Percentiles rank a stretch among this genome's conserved stretches.
Conservation (phyloP, 2,329 filamentous ascomycete genomes). For the Sporothrix protearum region DNA sequence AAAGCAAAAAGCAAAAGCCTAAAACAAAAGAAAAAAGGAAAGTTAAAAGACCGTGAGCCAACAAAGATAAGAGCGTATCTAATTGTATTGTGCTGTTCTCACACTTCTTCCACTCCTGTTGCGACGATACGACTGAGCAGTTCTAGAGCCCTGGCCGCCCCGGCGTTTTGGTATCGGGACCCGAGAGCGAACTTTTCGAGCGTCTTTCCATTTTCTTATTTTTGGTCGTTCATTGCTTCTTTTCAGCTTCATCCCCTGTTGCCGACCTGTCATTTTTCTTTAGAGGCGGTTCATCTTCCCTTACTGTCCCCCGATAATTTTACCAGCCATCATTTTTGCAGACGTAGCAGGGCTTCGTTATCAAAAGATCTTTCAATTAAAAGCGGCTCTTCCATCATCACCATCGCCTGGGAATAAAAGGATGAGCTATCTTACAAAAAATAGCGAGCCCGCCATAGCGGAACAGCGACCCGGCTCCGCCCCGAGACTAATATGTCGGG, state of each 20-base stretch:
- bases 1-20: too few species aligned
- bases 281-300: not conserved
- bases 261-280: not conserved
- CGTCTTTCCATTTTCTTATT: not conserved
- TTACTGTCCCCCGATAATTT: not conserved
- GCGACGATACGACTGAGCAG: not conserved
- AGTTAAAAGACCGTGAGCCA: not conserved
- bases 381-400: not conserved
- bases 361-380: not conserved
- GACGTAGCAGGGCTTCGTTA: not conserved
- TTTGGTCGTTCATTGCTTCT: not conserved
- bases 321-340: not conserved
- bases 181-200: not conserved
- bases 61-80: too few species aligned
- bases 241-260: not conserved
- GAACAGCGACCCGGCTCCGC: slow-evolving; percentile 15
- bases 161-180: slow-evolving; percentile 11
- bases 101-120: not conserved
- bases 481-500: not conserved
- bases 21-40: not conserved
- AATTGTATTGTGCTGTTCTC: not conserved
- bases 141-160: not conserved
- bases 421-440: not conserved
- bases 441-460: not conserved
- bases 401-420: not conserved